Base-by-base conservation (phyloP, 2,329 filamentous ascomycete species). In the Bisporella sp. region DNA sequence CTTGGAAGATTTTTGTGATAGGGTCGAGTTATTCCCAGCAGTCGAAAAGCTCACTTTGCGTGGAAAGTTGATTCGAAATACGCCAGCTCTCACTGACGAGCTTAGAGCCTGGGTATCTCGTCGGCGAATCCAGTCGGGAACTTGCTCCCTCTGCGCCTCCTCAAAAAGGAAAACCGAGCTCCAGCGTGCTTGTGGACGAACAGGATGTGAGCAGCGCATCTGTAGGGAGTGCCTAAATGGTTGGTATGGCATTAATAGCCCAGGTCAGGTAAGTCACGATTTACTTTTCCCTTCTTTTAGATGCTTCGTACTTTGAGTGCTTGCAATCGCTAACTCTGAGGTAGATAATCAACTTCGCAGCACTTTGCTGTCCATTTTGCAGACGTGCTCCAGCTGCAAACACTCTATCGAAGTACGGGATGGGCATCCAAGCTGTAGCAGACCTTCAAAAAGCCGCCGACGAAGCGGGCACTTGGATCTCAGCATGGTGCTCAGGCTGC, bases 361-460 rank as follows among this genome's bases (percentile, higher is more conserved):
- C 56, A 45, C 49, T 54, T 6, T 45, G 41, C 7, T 58, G 56
- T 41, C 50, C 56, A 8, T 56, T 56, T 44, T 58, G 54, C 46
- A 48, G 56, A 5, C 52, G 54, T 21, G 41, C 47, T 9, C 54
- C 54, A 13, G 46, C 54, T 8, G 48, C 50, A 2, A 53, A 52
- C 41, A 58, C 50, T 3, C 49, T 58, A 5, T 29, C 45, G 28
- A 56, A 49, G 29, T 58, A 54, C 28, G 56, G 54, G 5, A 52
- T 53, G 54, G 54, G 56, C 3, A 58, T 58, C 30, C 56, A 56
- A 31, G 52, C 56, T 3, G 54, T 58, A 13, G 54, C 41, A 5
- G 39, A 56, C 35, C 49, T 58, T 5, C 29, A 37, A 12, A 44
- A 13, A 5, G 54, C 56, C 4, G 54, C 56, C 6, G 41, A 46